phyloP scores from a whole-genome alignment of 2,329 filamentous ascomycete genomes.

The Penicillium concentricum region DNA sequence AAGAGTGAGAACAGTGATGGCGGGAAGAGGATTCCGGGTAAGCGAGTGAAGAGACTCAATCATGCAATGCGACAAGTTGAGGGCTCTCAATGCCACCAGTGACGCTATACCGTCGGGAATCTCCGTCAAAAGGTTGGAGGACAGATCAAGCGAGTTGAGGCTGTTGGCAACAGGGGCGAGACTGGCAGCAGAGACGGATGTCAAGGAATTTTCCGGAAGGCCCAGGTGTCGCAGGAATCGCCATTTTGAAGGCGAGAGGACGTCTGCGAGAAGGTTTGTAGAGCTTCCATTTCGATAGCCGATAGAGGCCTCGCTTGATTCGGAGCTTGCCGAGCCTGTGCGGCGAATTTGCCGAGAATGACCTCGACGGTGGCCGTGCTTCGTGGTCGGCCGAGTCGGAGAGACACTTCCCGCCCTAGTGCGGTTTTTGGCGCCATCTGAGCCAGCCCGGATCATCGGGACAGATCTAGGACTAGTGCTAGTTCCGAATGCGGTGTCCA shows the following conservation, averaged over 20 bases:
- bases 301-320: constrained; percentile 65
- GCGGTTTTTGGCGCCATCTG: constrained; percentile 46
- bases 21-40: constrained; percentile 76
- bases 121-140: constrained; percentile 88
- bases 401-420: constrained; percentile 70
- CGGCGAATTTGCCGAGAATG: constrained; percentile 73
- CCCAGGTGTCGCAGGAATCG: constrained; percentile 89
- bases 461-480: constrained; percentile 50
- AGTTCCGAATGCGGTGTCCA: constrained; percentile 48
- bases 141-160: constrained; percentile 87
- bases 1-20: constrained; percentile 89
- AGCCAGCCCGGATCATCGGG: constrained; percentile 57
- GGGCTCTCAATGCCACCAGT: constrained; percentile 80
- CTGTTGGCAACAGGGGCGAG: constrained; percentile 82
- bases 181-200: constrained; percentile 71
- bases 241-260: constrained; percentile 86
- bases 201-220: constrained; percentile 86
- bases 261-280: constrained; percentile 70
- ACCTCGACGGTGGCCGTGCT: constrained; percentile 65
- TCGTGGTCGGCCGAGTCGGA: constrained; percentile 72
- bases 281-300: constrained; percentile 63
- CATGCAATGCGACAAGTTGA: constrained; percentile 97
- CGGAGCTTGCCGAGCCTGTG: constrained; percentile 89
- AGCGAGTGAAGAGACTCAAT: constrained; percentile 91
- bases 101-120: constrained; percentile 87